Percentiles rank a stretch among this genome's conserved stretches.
Evolutionary conservation across 352 stramenopile species (phyloP).

Genomic region (Pythium utonaiense): DNA sequence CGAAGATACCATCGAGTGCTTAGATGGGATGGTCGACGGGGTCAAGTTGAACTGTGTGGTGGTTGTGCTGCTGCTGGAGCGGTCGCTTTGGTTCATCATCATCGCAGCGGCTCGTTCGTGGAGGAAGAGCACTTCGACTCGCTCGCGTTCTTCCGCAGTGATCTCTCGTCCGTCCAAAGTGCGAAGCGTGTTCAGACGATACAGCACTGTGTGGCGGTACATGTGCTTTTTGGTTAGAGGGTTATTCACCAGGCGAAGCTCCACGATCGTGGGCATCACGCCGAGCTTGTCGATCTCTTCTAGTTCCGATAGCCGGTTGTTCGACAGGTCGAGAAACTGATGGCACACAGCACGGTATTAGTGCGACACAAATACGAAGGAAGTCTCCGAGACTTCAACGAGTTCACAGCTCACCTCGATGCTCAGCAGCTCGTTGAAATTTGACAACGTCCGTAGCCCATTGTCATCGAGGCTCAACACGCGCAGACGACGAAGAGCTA

Average conservation of each 20-base stretch:
- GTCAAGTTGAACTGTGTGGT: conserved; percentile 30
- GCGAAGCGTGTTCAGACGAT: conserved; percentile 49
- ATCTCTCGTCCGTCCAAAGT: conserved; percentile 70
- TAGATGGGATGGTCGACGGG: conserved; percentile 45
- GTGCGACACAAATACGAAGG: background rate
- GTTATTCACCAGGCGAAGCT: conserved; percentile 68
- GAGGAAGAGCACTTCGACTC: conserved; percentile 61
- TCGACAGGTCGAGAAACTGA: conserved; percentile 70
- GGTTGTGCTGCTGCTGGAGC: background rate
- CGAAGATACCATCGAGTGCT: conserved; percentile 10
- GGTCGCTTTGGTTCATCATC: conserved; percentile 12
- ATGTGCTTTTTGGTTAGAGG: conserved; percentile 79
- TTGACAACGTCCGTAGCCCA: conserved; percentile 58
- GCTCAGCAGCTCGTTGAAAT: conserved; percentile 61
- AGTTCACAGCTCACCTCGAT: conserved; percentile 47
- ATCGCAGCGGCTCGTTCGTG: conserved; percentile 52
- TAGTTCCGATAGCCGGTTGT: conserved; percentile 75
- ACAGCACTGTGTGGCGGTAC: conserved; percentile 69
- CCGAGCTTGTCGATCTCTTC: conserved; percentile 75
- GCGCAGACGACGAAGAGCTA: conserved; percentile 46
- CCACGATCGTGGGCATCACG: conserved; percentile 48
- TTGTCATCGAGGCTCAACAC: conserved; percentile 79
- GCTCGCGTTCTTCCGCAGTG: conserved; percentile 70
- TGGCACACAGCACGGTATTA: background rate
- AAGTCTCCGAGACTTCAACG: conserved; percentile 2